Base-by-base conservation (phyloP, 1,139 yeast genomes). In the Candida tunisiensis region DNA sequence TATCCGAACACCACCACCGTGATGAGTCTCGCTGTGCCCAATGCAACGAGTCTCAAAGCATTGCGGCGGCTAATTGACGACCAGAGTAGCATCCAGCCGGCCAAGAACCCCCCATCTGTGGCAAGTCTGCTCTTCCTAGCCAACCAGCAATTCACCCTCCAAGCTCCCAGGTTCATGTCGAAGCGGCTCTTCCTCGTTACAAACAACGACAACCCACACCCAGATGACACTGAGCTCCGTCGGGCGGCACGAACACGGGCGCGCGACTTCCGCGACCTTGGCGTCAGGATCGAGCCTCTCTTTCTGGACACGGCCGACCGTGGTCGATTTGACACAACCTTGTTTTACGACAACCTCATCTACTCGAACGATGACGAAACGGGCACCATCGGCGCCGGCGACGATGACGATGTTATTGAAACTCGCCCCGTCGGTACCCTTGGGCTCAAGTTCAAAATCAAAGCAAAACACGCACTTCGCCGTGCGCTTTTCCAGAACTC, bases 401-500 rank as follows among this genome's bases (percentile, higher is more conserved):
- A 14, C 22, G 22, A n/a, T 25, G 38, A 34, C 15, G 29, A 31
- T 1, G 37, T 35, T 7, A 31, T 29, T 15, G 28, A 32, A 10
- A 35, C 44, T 5, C 49, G 40, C 28, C 49, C 47, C 7, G 12
- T 22, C 12, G 18, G 12, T 3, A 16, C 18, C 12, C 49, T 57
- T 1, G 55, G 55, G 20, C 62, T 78, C 28, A 60, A 63, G 32
- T 51, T 59, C 7, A 55, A 60, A 23, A 65, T 80, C 8, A 47
- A 66, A 24, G 50, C 74, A 26, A 57, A 69, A 20, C 73, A 67
- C 34, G 75, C 73, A 34, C 60, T 77, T 7, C 65, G 66, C 31
- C 53, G 93, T 27, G 62, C 73, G 3, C 65, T 63, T 25, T 77
- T 78, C 41, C 60, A 68, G 8, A 69, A 80, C 37, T 65, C 71